phyloP scores from a whole-genome alignment of 2,329 filamentous ascomycete species.

The Penicillium psychrosexuale region DNA sequence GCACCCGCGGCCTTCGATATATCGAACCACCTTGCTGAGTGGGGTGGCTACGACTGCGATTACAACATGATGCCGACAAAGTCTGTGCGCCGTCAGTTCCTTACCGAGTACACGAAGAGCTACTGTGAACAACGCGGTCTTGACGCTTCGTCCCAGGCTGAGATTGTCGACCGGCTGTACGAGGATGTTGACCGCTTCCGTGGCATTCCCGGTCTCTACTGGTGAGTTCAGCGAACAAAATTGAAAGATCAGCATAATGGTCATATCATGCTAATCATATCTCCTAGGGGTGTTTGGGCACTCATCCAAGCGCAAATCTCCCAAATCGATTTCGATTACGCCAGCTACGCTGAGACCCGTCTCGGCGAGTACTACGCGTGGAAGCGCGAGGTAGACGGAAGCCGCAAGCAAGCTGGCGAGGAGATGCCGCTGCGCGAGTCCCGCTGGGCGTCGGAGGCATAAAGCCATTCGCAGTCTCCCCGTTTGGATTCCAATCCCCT shows the following conservation, averaged over 20 bases:
- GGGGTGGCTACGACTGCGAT: constrained; percentile 96
- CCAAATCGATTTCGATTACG: constrained; percentile 95
- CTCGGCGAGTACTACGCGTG: constrained; percentile 91
- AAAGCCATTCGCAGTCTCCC: background rate
- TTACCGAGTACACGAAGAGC: constrained; percentile 74
- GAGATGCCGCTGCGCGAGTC: constrained; percentile 72
- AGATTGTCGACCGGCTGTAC: constrained; percentile 67
- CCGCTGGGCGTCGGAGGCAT: constrained; percentile 67
- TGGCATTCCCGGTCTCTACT: constrained; percentile 83
- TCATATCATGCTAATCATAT: background rate
- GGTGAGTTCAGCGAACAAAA: constrained; percentile 36
- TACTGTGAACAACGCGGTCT: constrained; percentile 58
- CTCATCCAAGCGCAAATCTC: constrained; percentile 92
- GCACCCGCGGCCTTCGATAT: constrained; percentile 95
- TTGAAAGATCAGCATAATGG: background rate
- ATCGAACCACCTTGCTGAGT: constrained; percentile 97
- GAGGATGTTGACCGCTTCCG: constrained; percentile 82
- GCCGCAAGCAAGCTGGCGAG: constrained; percentile 52
- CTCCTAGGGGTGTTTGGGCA: constrained; percentile 84
- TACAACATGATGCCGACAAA: constrained; percentile 76
- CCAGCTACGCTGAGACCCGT: constrained; percentile 79
- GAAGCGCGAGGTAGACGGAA: constrained; percentile 70
- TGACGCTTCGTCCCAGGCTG: constrained; percentile 48
- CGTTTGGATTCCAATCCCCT: background rate
- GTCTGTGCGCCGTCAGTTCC: constrained; percentile 72